Evolutionary conservation across 2,329 filamentous ascomycete species (phyloP).

Genomic region (Nemania sp.): DNA sequence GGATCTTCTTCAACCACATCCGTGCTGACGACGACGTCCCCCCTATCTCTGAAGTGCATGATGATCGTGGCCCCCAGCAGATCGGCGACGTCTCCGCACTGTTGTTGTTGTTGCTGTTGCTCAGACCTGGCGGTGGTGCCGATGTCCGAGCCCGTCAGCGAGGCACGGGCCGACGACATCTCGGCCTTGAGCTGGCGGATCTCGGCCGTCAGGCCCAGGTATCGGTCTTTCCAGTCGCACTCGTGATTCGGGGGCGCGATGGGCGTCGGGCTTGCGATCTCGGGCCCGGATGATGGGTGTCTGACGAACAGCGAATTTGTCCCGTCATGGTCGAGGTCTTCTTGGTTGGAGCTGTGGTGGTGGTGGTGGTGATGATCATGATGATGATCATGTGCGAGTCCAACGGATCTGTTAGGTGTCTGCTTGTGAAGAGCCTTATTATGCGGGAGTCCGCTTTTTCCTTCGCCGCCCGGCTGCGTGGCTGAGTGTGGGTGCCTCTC

Average conservation of each 20-base stretch:
- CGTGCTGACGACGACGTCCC: conserved; percentile 58
- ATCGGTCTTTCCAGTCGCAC: conserved; percentile 50
- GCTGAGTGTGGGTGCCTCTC: conserved; percentile 8
- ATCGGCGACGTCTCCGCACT: conserved; percentile 45
- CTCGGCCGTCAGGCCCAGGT: conserved; percentile 47
- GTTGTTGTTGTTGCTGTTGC: conserved; percentile 25
- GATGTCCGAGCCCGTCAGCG: conserved; percentile 22
- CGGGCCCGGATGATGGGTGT: conserved; percentile 22
- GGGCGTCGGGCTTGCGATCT: conserved; percentile 42
- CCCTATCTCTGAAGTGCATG: conserved; percentile 54
- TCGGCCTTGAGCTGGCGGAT: conserved; percentile 49
- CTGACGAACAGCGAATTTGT: neutral
- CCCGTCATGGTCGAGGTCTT: conserved; percentile 1
- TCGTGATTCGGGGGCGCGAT: conserved; percentile 46
- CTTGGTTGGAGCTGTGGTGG: neutral
- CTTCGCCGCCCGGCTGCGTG: conserved; percentile 3
- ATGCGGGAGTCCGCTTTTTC: neutral
- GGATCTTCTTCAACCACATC: conserved; percentile 43
- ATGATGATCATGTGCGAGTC: no score
- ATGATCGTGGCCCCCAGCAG: conserved; percentile 57
- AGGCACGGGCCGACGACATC: conserved; percentile 37
- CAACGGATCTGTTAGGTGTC: neutral
- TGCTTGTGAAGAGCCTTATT: neutral
- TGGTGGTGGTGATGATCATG: no score
- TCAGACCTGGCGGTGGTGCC: conserved; percentile 33